phyloP scores from a whole-genome alignment of 1,284 basidiomycete species.

The Fomitopsis schrenkii region DNA sequence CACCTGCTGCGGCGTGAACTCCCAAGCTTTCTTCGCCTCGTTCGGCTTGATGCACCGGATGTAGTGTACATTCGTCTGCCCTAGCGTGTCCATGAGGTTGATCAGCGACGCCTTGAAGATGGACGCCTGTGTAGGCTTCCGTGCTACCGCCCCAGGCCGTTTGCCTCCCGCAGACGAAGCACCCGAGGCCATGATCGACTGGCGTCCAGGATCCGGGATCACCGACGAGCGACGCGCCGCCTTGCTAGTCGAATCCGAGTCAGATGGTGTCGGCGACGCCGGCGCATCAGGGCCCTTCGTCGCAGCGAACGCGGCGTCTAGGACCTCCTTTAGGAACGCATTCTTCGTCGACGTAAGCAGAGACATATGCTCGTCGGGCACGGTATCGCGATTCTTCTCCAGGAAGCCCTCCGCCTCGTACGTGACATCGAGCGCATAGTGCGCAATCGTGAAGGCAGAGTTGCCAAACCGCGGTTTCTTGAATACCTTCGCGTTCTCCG shows the following conservation, averaged over 20 bases:
- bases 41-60: slow-evolving; percentile 99
- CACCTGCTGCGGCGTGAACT: slow-evolving; percentile 95
- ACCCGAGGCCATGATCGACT: slow-evolving; percentile 53
- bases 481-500: slow-evolving; percentile 87
- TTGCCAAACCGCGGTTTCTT: slow-evolving; percentile 99
- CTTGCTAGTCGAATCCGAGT: slow-evolving; percentile 71
- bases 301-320: slow-evolving; percentile 84
- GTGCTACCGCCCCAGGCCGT: slow-evolving; percentile 64
- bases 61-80: slow-evolving; percentile 98
- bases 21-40: slow-evolving; percentile 95
- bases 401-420: slow-evolving; percentile 98
- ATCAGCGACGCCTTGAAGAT: slow-evolving; percentile 98
- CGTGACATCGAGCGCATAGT: slow-evolving; percentile 97
- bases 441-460: slow-evolving; percentile 95
- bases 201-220: slow-evolving; percentile 82
- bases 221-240: slow-evolving; percentile 75
- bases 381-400: slow-evolving; percentile 99
- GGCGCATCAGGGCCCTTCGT: slow-evolving; percentile 62
- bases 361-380: slow-evolving; percentile 95
- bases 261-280: slow-evolving; percentile 67
- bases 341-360: slow-evolving; percentile 87
- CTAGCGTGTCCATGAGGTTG: slow-evolving; percentile 95
- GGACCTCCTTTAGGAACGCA: slow-evolving; percentile 89
- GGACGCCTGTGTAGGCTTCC: slow-evolving; percentile 95
- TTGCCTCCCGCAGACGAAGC: slow-evolving; percentile 40